phyloP scores from a whole-genome alignment of 2,329 filamentous ascomycete species.

The Periconia digitata region DNA sequence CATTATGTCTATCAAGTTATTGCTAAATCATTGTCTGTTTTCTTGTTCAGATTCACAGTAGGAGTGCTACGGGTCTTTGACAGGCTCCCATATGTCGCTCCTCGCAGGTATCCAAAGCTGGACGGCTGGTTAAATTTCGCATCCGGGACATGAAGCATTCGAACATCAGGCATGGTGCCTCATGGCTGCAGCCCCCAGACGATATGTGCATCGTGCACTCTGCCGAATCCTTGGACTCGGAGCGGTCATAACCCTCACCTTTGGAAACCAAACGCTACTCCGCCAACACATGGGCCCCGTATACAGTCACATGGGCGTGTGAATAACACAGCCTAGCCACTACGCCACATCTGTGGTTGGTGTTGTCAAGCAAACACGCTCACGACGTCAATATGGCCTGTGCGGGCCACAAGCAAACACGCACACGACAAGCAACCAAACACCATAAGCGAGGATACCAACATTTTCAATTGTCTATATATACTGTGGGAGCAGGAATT shows the following conservation, averaged over 20 bases:
- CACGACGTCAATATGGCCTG: background rate
- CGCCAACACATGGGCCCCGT: background rate
- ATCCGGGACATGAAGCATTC: too few species aligned
- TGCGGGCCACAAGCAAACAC: background rate
- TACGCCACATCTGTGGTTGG: too few species aligned
- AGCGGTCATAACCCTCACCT: too few species aligned
- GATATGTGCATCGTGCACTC: background rate
- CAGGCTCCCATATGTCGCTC: too few species aligned
- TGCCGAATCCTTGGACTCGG: too few species aligned
- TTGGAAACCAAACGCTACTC: background rate
- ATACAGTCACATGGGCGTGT: background rate
- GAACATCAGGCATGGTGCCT: background rate
- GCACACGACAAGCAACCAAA: background rate
- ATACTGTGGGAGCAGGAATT: background rate
- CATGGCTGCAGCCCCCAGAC: background rate
- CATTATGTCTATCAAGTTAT: too few species aligned
- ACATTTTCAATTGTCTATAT: background rate
- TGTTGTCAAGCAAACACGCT: background rate
- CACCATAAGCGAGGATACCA: background rate
- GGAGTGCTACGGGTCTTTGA: too few species aligned
- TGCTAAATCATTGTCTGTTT: too few species aligned
- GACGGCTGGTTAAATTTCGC: too few species aligned
- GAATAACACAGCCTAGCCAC: background rate
- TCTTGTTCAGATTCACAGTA: too few species aligned
- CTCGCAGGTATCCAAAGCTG: too few species aligned